A percentile compares a stretch with the other conserved stretches of the same genome.
These are phyloP conservation scores for Hansenula sp. DNA, from an alignment of 1,139 yeast species.

Conservation along the genomic window DNA sequence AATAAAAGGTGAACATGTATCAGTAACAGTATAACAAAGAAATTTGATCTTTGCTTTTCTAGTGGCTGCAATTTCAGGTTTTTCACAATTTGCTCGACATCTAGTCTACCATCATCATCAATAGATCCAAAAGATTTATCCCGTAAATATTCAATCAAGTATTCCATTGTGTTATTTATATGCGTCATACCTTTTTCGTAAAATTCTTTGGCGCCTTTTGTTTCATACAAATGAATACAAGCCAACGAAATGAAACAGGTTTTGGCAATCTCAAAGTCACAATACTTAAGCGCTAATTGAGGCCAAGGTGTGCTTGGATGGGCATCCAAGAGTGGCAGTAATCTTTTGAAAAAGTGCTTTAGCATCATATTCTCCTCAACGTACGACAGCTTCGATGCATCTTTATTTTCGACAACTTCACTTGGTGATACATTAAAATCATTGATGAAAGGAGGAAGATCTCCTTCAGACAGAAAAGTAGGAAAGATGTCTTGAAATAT, in stretches of 20 bases:
- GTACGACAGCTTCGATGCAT: conserved; percentile 22
- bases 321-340: conserved; percentile 47
- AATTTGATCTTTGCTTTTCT: conserved; percentile 35
- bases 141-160: conserved; percentile 35
- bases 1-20: conserved; percentile 48
- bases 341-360: conserved; percentile 47
- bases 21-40: conserved; percentile 45
- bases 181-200: conserved; percentile 46
- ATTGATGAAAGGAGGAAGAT: conserved; percentile 14
- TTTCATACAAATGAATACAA: conserved; percentile 49
- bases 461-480: conserved; percentile 12
- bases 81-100: conserved; percentile 28
- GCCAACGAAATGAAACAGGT: conserved; percentile 50
- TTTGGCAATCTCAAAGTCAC: conserved; percentile 51
- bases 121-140: conserved; percentile 14
- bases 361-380: conserved; percentile 47
- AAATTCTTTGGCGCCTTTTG: conserved; percentile 44
- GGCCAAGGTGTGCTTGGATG: conserved; percentile 60
- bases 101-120: conserved; percentile 18
- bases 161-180: conserved; percentile 48
- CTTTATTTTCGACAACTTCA: background rate
- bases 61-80: conserved; percentile 30
- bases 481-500: conserved; percentile 23
- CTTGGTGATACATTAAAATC: conserved; percentile 7
- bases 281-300: conserved; percentile 46